Conservation (phyloP, 1,284 basidiomycete species). For the Cystobasidiaceae sp. region DNA sequence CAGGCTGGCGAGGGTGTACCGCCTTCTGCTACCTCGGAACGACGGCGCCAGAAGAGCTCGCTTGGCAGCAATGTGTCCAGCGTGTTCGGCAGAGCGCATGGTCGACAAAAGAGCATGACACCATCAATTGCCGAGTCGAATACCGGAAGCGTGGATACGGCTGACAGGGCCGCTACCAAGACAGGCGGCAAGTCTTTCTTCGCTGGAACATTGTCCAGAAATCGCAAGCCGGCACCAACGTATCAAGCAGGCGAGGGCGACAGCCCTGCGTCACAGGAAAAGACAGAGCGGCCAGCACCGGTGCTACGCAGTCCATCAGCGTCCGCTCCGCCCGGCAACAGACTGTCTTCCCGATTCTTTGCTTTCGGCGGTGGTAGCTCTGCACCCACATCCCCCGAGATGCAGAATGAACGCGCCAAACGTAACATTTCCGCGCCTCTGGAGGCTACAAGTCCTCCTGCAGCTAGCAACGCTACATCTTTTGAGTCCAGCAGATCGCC, state of each 20-base stretch:
- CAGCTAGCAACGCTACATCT: too few species aligned
- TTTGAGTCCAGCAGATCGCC: too few species aligned
- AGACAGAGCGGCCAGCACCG: neutral
- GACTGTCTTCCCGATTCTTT: slow-evolving; percentile 27
- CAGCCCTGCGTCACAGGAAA: neutral
- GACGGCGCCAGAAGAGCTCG: slow-evolving; percentile 9
- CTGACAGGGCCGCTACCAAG: neutral
- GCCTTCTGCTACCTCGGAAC: neutral
- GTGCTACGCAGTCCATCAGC: slow-evolving; percentile 12
- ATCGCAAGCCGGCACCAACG: slow-evolving; percentile 20
- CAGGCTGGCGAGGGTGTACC: neutral
- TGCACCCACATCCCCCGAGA: neutral
- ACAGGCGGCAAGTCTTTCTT: slow-evolving; percentile 15
- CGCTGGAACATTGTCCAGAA: neutral
- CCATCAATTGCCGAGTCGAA: slow-evolving; percentile 11
- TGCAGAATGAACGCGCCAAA: neutral
- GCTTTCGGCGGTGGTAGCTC: slow-evolving; percentile 21
- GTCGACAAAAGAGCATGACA: slow-evolving; percentile 9
- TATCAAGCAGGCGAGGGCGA: slow-evolving; percentile 14
- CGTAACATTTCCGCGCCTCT: slow-evolving; percentile 18
- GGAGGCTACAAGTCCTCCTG: neutral
- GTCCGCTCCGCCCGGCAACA: neutral
- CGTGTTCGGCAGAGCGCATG: slow-evolving; percentile 32
- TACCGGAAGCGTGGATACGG: neutral
- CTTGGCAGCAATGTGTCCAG: slow-evolving; percentile 4